Base-by-base conservation (phyloP, 768 basidiomycete species). In the Podaxis mareebaensis region DNA sequence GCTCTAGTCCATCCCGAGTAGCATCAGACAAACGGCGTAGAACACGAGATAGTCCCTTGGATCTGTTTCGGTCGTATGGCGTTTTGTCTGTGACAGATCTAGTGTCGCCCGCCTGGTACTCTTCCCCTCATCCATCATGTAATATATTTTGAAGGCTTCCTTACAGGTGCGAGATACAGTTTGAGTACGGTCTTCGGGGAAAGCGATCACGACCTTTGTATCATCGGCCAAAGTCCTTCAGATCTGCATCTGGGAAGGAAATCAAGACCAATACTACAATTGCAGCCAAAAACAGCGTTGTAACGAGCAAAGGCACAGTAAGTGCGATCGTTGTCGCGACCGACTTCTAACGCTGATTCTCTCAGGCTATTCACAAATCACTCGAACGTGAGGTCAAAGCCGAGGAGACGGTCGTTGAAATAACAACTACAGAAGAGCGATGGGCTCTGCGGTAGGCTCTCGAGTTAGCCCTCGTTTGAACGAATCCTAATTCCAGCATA, bases 141-240 rank as follows among this genome's bases (percentile, higher is more conserved):
- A 15, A 20, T 17, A 51, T 42, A 28, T n/a, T 36, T 30, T 65
- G n/a, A 54, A 40, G 48, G n/a, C 60, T 65, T 30, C 66, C 28
- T 11, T 63, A 13, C 68, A 92, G 91, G 91, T 93, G 91, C 68
- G 91, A 92, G 69, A 81, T 91, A 5, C 90, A 92, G 70, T 86
- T 84, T 70, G 90, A 93, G 67, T 93, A 93, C 69, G 84, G 89
- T 2, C 76, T 92, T 44, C 83, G 84, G 33, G 87, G 89, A 64
- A 77, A 75, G 63, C 79, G 89, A 22, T 74, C 78, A 49, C 78
- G 73, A 49, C 84, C 81, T 17, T 65, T 89, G 0, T 74, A 75
- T 20, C 63, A 73, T 10, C 81, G 91, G 20, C 90, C 90, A 0
- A 63, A 73, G 11, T 76, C 83, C 1, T 92, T 93, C 66, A 71